phyloP scores from a whole-genome alignment of 345 rosid genomes.

The Camelina sativa region DNA sequence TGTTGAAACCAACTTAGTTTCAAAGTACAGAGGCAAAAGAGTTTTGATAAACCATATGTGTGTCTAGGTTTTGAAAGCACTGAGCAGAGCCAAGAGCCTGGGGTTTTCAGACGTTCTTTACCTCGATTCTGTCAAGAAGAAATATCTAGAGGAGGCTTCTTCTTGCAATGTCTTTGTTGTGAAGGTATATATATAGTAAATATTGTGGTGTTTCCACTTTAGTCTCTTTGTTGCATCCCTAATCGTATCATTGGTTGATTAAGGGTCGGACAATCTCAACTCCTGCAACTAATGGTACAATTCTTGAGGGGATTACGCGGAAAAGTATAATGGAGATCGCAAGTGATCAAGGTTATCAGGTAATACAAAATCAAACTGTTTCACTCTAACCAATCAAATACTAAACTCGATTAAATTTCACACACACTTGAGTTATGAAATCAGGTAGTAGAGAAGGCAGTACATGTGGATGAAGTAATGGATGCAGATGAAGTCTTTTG shows the following conservation, averaged over 20 bases:
- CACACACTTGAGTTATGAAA: slow-evolving; percentile 11
- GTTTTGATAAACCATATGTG: slow-evolving; percentile 22
- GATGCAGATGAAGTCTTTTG: slow-evolving; percentile 64
- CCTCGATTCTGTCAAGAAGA: slow-evolving; percentile 85
- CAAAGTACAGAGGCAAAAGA: not conserved
- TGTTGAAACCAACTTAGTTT: slow-evolving; percentile 10
- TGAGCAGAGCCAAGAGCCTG: slow-evolving; percentile 76
- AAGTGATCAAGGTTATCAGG: slow-evolving; percentile 50
- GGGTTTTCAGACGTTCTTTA: slow-evolving; percentile 95
- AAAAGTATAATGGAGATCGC: slow-evolving; percentile 53
- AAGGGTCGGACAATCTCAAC: slow-evolving; percentile 49
- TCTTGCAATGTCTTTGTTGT: slow-evolving; percentile 92
- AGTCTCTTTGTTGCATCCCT: slow-evolving; percentile 18
- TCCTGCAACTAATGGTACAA: slow-evolving; percentile 47
- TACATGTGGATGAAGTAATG: slow-evolving; percentile 51
- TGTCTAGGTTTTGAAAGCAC: slow-evolving; percentile 82
- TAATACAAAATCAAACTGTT: slow-evolving; percentile 13
- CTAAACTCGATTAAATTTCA: not conserved
- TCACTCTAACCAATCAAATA: slow-evolving; percentile 15
- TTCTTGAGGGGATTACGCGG: slow-evolving; percentile 51
- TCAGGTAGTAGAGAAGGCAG: slow-evolving; percentile 52
- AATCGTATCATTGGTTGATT: not conserved
- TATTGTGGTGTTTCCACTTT: slow-evolving; percentile 3
- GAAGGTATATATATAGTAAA: slow-evolving; percentile 42
- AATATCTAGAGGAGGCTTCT: slow-evolving; percentile 89